Percentiles rank a stretch among this genome's conserved stretches.
Evolutionary conservation across 2,329 filamentous ascomycete species (phyloP).

Genomic region (Penicillium vulpinum): DNA sequence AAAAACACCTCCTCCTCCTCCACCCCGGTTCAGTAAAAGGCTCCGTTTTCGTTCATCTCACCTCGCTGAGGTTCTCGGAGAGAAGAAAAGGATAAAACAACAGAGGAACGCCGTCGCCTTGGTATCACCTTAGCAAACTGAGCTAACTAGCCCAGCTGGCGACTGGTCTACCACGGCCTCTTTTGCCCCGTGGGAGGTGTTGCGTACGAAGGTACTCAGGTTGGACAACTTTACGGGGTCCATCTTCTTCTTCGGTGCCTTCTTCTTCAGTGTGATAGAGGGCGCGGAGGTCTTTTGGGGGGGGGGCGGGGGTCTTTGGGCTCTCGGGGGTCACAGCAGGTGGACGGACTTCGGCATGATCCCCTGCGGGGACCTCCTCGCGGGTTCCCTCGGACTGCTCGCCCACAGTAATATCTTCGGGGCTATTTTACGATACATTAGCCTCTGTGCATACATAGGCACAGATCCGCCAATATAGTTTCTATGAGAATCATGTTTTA

Average conservation of each 20-base stretch:
- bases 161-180: not conserved
- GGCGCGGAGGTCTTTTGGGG: not conserved
- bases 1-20: not conserved
- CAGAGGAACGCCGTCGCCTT: not conserved
- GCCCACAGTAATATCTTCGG: not conserved
- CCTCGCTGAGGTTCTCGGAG: slow-evolving; percentile 1
- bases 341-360: not conserved
- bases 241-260: too few species aligned
- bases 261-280: not conserved
- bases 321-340: not conserved
- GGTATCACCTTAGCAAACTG: not conserved
- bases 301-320: not conserved
- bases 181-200: not conserved
- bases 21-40: not conserved
- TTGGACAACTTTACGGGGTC: not conserved
- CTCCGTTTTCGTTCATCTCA: slow-evolving; percentile 1
- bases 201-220: not conserved
- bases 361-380: not conserved
- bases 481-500: not conserved
- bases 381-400: not conserved
- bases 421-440: not conserved
- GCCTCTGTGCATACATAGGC: not conserved
- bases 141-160: not conserved
- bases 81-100: slow-evolving; percentile 1
- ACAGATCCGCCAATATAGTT: not conserved